These are phyloP conservation scores for Aspergillus pseudoviridinutans DNA, from an alignment of 2,329 filamentous ascomycete genomes.

Conservation along the genomic window DNA sequence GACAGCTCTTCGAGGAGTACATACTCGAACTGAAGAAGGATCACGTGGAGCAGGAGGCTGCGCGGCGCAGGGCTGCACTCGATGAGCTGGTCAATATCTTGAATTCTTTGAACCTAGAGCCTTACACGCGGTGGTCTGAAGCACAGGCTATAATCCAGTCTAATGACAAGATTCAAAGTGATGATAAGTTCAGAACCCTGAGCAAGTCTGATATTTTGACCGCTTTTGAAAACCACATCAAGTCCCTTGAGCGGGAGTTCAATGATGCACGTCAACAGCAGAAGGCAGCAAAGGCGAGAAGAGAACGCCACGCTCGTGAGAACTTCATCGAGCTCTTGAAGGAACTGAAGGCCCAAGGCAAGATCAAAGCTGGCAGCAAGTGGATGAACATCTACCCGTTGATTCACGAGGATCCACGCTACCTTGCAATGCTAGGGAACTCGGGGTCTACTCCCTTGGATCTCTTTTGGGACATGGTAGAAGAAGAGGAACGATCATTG, in stretches of 20 bases:
- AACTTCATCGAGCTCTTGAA: slow-evolving; percentile 69
- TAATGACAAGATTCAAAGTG: slow-evolving; percentile 71
- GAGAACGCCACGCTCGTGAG: slow-evolving; percentile 83
- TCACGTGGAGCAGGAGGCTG: slow-evolving; percentile 70
- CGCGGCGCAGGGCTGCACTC: slow-evolving; percentile 73
- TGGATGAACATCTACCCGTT: slow-evolving; percentile 77
- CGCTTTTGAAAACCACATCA: slow-evolving; percentile 93
- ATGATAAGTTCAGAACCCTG: slow-evolving; percentile 80
- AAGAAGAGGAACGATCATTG: slow-evolving; percentile 87
- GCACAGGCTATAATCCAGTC: slow-evolving; percentile 78
- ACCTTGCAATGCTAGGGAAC: slow-evolving; percentile 77
- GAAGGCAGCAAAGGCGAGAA: slow-evolving; percentile 73
- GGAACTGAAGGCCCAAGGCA: slow-evolving; percentile 69
- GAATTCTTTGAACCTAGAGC: slow-evolving; percentile 75
- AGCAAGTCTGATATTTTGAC: slow-evolving; percentile 86
- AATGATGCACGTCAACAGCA: slow-evolving; percentile 87
- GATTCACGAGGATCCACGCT: slow-evolving; percentile 77
- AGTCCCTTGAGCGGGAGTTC: slow-evolving; percentile 81
- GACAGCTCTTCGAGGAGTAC: slow-evolving; percentile 91
- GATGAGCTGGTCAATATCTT: slow-evolving; percentile 76
- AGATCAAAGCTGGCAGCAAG: slow-evolving; percentile 84
- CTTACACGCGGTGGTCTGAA: slow-evolving; percentile 92
- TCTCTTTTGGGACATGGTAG: slow-evolving; percentile 91
- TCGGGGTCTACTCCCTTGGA: slow-evolving; percentile 81
- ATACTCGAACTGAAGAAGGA: slow-evolving; percentile 76